These are phyloP conservation scores for Hordeum vulgare DNA, from an alignment of 176 grass and related monocot species.

Conservation along the genomic window DNA sequence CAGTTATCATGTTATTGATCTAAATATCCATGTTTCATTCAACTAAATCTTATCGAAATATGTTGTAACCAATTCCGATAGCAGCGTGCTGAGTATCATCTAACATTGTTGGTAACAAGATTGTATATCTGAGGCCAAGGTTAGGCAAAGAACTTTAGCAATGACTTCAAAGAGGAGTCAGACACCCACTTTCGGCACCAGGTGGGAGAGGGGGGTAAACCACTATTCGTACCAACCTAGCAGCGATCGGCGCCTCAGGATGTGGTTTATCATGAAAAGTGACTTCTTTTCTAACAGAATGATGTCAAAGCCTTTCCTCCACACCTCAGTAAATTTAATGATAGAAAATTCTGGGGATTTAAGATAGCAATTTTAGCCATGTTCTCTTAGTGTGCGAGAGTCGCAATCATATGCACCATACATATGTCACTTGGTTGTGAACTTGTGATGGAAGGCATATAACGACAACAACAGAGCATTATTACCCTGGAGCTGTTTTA, in stretches of 20 bases:
- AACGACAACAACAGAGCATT: neutral
- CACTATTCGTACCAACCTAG: neutral
- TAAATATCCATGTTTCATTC: neutral
- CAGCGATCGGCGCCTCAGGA: neutral
- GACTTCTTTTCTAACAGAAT: neutral
- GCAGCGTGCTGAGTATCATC: neutral
- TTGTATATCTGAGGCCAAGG: neutral
- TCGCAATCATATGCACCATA: constrained; percentile 8
- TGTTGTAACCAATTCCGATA: neutral
- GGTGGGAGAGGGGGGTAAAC: neutral
- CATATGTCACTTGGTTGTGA: constrained; percentile 3
- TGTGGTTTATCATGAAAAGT: neutral
- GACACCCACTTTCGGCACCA: neutral
- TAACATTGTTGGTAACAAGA: neutral
- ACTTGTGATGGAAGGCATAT: neutral
- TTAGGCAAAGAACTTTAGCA: neutral
- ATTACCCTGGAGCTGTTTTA: neutral
- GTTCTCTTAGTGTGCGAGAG: neutral
- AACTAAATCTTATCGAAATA: neutral
- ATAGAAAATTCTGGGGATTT: neutral
- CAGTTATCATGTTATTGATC: neutral
- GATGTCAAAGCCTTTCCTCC: neutral
- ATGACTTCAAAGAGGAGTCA: neutral
- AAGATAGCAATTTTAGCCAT: neutral
- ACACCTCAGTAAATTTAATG: neutral